phyloP scores from a whole-genome alignment of 2,329 filamentous ascomycete genomes.

The Penicillium polonicum region DNA sequence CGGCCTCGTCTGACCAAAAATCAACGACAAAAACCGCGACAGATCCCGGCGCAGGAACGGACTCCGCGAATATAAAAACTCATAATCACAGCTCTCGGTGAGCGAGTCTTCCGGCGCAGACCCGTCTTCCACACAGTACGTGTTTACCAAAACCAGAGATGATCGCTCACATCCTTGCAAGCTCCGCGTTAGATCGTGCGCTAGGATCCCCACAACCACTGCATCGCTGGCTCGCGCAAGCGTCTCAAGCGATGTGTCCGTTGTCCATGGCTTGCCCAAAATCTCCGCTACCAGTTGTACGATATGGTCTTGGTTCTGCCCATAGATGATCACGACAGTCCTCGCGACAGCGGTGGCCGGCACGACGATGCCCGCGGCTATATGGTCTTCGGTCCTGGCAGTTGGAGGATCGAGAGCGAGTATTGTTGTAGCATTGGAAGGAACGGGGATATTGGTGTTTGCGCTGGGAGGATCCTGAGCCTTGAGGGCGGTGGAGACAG shows the following conservation, averaged over 20 bases:
- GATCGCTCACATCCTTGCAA: constrained; percentile 58
- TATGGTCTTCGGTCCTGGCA: not conserved
- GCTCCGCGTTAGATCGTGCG: constrained; percentile 56
- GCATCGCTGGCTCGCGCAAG: constrained; percentile 57
- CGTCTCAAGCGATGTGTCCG: constrained; percentile 57
- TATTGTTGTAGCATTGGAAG: constrained; percentile 14
- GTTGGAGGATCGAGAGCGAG: not conserved
- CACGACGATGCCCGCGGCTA: not conserved
- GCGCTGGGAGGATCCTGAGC: constrained; percentile 8
- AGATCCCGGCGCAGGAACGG: constrained; percentile 73
- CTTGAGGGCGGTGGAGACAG: constrained; percentile 24
- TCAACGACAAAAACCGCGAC: constrained; percentile 74
- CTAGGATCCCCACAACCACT: constrained; percentile 66
- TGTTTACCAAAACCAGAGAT: constrained; percentile 68
- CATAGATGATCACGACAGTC: constrained; percentile 65
- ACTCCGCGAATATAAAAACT: constrained; percentile 75
- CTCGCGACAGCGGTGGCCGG: constrained; percentile 9
- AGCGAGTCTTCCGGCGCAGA: constrained; percentile 67
- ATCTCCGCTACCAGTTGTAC: constrained; percentile 75
- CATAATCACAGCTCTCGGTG: constrained; percentile 73
- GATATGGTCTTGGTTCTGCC: constrained; percentile 69
- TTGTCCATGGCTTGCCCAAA: constrained; percentile 68
- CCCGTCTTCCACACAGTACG: constrained; percentile 70
- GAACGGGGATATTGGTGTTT: constrained; percentile 10
- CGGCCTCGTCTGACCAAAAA: constrained; percentile 73